Conservation (phyloP, 2,329 filamentous ascomycete species). For the Aspergillus bombycis region DNA sequence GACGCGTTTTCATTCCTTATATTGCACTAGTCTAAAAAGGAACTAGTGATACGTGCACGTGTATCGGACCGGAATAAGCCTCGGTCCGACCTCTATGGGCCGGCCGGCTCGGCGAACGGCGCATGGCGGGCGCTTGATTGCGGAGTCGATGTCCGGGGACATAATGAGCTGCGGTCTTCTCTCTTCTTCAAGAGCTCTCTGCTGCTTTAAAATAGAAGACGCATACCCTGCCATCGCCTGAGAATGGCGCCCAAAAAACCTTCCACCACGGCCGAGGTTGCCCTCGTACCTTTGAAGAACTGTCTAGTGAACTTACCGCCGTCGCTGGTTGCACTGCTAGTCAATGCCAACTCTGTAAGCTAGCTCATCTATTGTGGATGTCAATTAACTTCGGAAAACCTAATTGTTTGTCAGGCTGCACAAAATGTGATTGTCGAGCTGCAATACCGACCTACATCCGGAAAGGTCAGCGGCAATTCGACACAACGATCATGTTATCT, state of each 20-base stretch:
- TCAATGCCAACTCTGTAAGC: conserved; percentile 86
- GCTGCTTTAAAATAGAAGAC: conserved; percentile 16
- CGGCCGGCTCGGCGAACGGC: conserved; percentile 28
- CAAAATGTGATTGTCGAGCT: conserved; percentile 98
- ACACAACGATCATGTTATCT: conserved; percentile 75
- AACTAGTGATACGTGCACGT: conserved; percentile 15
- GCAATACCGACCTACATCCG: conserved; percentile 67
- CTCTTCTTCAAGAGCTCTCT: conserved; percentile 13
- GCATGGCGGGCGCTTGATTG: conserved; percentile 25
- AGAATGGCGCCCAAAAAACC: conserved; percentile 53
- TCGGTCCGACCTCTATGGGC: conserved; percentile 32
- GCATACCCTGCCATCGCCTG: conserved; percentile 22
- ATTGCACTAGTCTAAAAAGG: conserved; percentile 18
- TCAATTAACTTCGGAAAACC: neutral
- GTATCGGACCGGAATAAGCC: conserved; percentile 37
- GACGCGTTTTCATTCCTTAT: conserved; percentile 28
- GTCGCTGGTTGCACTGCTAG: conserved; percentile 78
- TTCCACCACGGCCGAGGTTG: conserved; percentile 76
- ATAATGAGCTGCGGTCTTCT: conserved; percentile 27
- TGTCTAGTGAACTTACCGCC: conserved; percentile 92
- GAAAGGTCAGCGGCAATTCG: conserved; percentile 53
- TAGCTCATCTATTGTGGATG: conserved; percentile 22
- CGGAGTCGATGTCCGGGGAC: conserved; percentile 30
- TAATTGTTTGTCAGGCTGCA: conserved; percentile 62
- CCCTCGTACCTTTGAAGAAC: conserved; percentile 84